Base-by-base conservation (phyloP, 2,329 filamentous ascomycete species). In the Penicillium sp. region DNA sequence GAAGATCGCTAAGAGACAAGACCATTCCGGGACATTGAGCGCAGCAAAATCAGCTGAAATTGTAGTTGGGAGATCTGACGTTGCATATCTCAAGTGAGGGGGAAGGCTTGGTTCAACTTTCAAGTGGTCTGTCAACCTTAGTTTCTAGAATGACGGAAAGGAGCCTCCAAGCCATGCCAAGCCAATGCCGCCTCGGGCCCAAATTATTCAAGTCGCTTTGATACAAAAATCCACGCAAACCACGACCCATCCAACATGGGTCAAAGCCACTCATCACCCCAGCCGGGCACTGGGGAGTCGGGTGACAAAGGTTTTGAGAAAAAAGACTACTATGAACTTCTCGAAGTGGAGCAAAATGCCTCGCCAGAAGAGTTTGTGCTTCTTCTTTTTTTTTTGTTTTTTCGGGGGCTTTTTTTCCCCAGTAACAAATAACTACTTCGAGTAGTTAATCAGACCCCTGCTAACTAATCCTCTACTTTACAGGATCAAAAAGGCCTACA, bases 401-500 rank as follows among this genome's bases (percentile, higher is more conserved):
- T 26, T 26, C n/a, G n/a, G n/a, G n/a, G n/a, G 21, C 21, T 21
- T 21, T 21, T 21, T 21, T 21, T 21, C 21, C 21, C 21, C 21
- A 21, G 21, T 21, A 21, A 21, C 21, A 21, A 21, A 21, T 21
- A 21, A 21, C 21, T 21, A 21, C 21, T 38, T 11, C 35, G 35
- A 38, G 7, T 23, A 41, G 56, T 57, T 63, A 58, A 56, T 57
- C 55, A 60, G 38, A 45, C 11, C 52, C 47, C 30, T 57, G 29
- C 51, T 56, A 51, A 21, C 21, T 21, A 21, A 21, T 21, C 9
- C 29, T 46, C 23, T 49, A n/a, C 13, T 23, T 15, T 30, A 9
- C 52, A 94, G 91, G 66, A 93, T 99, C 72, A 97, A 97, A 73
- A 96, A 92, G 72, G 93, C 93, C 15, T 99, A 99, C 78, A 88